Evolutionary conservation across 2,329 filamentous ascomycete genomes (phyloP), one percentile per base, ranked within the genome.

Genomic region (Botrytis elliptica): DNA sequence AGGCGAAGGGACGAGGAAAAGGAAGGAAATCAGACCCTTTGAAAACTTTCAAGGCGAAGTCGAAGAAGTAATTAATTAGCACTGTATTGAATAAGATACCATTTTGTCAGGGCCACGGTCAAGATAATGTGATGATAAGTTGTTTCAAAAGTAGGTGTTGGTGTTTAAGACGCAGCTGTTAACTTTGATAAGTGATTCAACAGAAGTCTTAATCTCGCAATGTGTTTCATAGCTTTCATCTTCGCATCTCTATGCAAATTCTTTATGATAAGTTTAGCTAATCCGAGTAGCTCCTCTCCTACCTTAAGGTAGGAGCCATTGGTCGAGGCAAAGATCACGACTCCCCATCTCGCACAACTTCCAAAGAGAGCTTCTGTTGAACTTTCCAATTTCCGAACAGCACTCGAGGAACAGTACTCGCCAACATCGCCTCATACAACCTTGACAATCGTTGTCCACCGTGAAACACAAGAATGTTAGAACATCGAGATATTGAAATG

Each of bases 21-120:
- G 85, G 86, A n/a, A 88, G 90, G 79, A 95, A 91, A 83, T 85
- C 88, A 70, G 94, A 98, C 85, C 95, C 95, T 10, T 85, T 98
- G 80, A 97, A 95, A 86, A 95, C 92, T 14, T 96, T 98, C 82
- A 97, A 93, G 82, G 88, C 88, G 36, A 80, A 79, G 66, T 73
- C 75, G 33, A 75, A 77, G 73, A 80, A 78, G 71, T 79, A 79
- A 66, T 66, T 74, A 74, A 52, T 33, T 49, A 72, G 71, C 29
- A 57, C 49, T 69, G 49, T 57, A 69, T 46, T 60, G 52, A 72
- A 68, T 72, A 33, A 72, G 7, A 62, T 59, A 69, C 49, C 55
- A 60, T 59, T 72, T 42, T 75, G 57, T 42, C 29, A 40, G 29
- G 60, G 7, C 36, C 33, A 40, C 38, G 36, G 52, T 62, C 62